phyloP scores from a whole-genome alignment of 208 protist genomes.

The Tritrichomonas musculus region DNA sequence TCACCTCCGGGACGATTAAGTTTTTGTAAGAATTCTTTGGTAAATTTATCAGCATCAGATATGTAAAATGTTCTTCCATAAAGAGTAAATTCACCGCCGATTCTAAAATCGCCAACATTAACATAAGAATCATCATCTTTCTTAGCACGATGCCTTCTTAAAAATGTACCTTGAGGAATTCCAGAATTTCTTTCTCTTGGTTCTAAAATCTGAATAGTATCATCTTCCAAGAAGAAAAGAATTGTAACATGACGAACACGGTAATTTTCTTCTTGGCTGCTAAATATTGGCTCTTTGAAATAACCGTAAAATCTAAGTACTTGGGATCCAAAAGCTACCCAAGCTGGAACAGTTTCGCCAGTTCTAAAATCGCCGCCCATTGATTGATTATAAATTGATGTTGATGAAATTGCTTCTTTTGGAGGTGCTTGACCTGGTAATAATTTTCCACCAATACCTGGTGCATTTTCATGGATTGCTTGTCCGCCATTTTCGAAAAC shows the following conservation, averaged over 20 bases:
- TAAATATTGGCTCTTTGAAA: slow-evolving; percentile 77
- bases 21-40: slow-evolving; percentile 72
- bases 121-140: slow-evolving; percentile 66
- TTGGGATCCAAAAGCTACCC: slow-evolving; percentile 32
- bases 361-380: too few species aligned
- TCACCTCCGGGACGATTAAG: slow-evolving; percentile 43
- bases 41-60: slow-evolving; percentile 80
- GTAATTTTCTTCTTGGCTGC: slow-evolving; percentile 68
- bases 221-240: slow-evolving; percentile 79
- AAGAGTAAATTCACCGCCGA: slow-evolving; percentile 67
- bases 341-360: slow-evolving; percentile 26
- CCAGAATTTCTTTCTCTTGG: slow-evolving; percentile 75
- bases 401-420: neutral
- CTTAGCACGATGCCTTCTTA: slow-evolving; percentile 57
- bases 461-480: slow-evolving; percentile 22
- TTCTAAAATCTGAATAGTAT: slow-evolving; percentile 77
- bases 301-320: slow-evolving; percentile 85
- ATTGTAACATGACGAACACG: slow-evolving; percentile 78
- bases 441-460: slow-evolving; percentile 3
- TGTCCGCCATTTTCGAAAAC: neutral
- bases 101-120: slow-evolving; percentile 69
- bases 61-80: slow-evolving; percentile 74
- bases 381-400: slow-evolving; percentile 3
- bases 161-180: slow-evolving; percentile 70
- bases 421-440: neutral